A percentile compares a stretch with the other conserved stretches of the same genome.
phyloP scores from a whole-genome alignment of 2,329 filamentous ascomycete genomes.

The Zopfia rhizophila region DNA sequence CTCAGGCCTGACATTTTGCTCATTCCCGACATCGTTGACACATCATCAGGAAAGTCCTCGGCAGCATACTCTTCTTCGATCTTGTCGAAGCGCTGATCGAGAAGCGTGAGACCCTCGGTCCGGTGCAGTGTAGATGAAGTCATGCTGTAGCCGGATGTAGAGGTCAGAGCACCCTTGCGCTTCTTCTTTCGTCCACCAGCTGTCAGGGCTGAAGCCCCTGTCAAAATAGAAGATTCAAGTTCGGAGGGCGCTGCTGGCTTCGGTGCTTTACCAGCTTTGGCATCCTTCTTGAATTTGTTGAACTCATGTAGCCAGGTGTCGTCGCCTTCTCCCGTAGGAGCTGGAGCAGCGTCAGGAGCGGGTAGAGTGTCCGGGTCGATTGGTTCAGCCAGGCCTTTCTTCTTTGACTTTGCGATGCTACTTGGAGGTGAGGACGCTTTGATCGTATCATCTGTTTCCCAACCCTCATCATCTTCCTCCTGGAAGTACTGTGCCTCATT shows the following conservation, averaged over 20 bases:
- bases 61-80: conserved; percentile 82
- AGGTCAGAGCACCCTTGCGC: conserved; percentile 92
- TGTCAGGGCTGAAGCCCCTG: conserved; percentile 74
- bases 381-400: conserved; percentile 49
- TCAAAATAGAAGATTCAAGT: conserved; percentile 75
- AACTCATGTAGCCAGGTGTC: conserved; percentile 93
- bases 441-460: conserved; percentile 94
- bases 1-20: conserved; percentile 62
- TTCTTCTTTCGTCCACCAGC: conserved; percentile 85
- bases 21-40: conserved; percentile 59
- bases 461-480: conserved; percentile 79
- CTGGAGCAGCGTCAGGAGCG: conserved; percentile 44
- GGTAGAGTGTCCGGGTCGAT: conserved; percentile 60
- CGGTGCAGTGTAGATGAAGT: conserved; percentile 86
- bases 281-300: conserved; percentile 90
- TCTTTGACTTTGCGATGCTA: conserved; percentile 53
- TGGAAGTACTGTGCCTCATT: conserved; percentile 59
- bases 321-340: conserved; percentile 60
- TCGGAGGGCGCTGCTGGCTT: conserved; percentile 66
- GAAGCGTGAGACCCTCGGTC: conserved; percentile 84
- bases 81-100: conserved; percentile 91
- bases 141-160: conserved; percentile 89
- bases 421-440: conserved; percentile 62
- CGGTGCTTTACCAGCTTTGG: conserved; percentile 60
- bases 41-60: conserved; percentile 55